phyloP scores from a whole-genome alignment of 148 eudicot genomes.

The Polygonum aviculare region DNA sequence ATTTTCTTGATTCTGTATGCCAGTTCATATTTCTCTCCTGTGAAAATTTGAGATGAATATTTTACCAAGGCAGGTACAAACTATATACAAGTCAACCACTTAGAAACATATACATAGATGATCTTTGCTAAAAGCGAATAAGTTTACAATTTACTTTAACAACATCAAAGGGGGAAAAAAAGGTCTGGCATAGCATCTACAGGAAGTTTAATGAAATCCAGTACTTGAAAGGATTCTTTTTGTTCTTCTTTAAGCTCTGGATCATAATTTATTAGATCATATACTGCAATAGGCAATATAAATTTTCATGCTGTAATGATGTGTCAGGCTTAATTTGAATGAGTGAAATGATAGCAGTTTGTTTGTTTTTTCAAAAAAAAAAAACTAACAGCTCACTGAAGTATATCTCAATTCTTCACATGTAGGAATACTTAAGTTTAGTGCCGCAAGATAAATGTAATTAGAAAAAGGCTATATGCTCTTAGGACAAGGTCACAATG shows the following conservation, averaged over 20 bases:
- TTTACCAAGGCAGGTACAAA: background rate
- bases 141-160: background rate
- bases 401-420: background rate
- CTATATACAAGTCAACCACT: background rate
- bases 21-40: slow-evolving; percentile 89
- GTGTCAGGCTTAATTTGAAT: background rate
- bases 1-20: slow-evolving; percentile 54
- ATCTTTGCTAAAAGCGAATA: background rate
- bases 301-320: background rate
- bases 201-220: background rate
- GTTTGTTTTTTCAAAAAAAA: background rate
- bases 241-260: background rate
- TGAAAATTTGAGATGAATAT: slow-evolving; percentile 2
- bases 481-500: background rate
- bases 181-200: background rate
- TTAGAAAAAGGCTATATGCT: background rate
- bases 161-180: background rate
- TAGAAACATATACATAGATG: background rate
- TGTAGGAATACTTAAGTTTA: background rate
- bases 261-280: background rate
- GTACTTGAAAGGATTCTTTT: background rate
- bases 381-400: background rate
- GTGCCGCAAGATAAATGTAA: background rate
- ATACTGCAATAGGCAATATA: background rate
- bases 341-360: background rate